Conservation (phyloP, 352 stramenopile genomes). For the Phytopythium mirpurense region DNA sequence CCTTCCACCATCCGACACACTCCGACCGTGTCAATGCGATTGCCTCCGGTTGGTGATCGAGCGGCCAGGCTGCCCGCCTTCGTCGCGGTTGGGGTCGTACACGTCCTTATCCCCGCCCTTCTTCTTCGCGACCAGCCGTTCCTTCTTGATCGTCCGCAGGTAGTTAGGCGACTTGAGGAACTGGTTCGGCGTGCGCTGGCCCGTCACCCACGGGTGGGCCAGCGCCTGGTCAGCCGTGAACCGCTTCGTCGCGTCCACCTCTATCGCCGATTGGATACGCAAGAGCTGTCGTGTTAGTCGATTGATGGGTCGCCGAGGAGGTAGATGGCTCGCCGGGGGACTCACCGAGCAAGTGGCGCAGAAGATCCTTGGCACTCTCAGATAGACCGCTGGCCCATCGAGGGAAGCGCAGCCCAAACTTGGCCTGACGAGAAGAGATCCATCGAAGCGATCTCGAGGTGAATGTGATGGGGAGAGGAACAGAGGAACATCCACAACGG, state of each 20-base stretch:
- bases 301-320: no score
- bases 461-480: background rate
- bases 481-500: constrained; percentile 10
- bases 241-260: constrained; percentile 72
- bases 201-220: constrained; percentile 83
- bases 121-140: constrained; percentile 37
- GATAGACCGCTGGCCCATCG: constrained; percentile 89
- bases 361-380: constrained; percentile 81
- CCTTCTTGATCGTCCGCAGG: constrained; percentile 74
- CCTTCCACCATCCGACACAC: no score
- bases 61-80: constrained; percentile 9
- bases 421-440: constrained; percentile 48
- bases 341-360: constrained; percentile 71
- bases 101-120: constrained; percentile 20
- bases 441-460: background rate
- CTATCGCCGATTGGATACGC: constrained; percentile 13
- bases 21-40: constrained; percentile 35
- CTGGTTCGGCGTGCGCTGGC: constrained; percentile 81
- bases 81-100: constrained; percentile 13
- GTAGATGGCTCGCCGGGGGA: background rate
- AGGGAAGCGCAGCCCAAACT: constrained; percentile 94
- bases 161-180: constrained; percentile 86
- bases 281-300: constrained; percentile 1
- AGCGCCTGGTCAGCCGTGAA: constrained; percentile 81
- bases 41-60: constrained; percentile 54